Base-by-base conservation (phyloP, 306 rosid species). In the Gynostemma pentaphyllum region DNA sequence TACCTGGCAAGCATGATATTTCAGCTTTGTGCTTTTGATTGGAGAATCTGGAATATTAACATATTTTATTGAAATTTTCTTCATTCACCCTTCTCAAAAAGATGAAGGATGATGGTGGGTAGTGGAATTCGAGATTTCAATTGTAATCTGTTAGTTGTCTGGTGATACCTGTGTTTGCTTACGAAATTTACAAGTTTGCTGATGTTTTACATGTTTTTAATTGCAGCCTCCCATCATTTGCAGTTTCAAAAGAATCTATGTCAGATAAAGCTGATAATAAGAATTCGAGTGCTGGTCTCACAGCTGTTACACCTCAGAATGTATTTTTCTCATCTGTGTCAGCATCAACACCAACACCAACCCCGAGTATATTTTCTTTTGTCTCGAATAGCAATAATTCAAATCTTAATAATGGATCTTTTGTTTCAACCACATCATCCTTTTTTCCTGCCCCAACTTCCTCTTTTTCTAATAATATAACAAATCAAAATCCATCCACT, bases 161-260 rank as follows among this genome's bases (percentile, higher is more conserved):
- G 59, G 40, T 21, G 48, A 60, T 60, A 6, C 32, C 23, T 40
- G 7, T 32, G 26, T 19, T 39, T 27, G 21, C 12, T 39, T 60
- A 22, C 26, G n/a, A 19, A 36, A 16, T 45, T 5, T 51, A 9
- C 13, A 18, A 8, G 8, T 64, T 26, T 28, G 16, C 14, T 68
- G 37, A 68, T 68, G 27, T 68, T 16, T 62, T 11, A 32, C 6
- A 49, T 19, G 30, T 40, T 69, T 66, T 44, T 13, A 52, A 41
- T 86, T 46, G 79, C 92, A 87, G 99, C 78, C 70, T 70, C 24
- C 36, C 76, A 19, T 72, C 70, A 36, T 59, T 39, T 66, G 68
- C 64, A 28, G 37, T 64, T 40, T 72, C 77, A 24, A 79, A 74
- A 72, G 75, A 55, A 29, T 37, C 45, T 12, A 81, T 68, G 45